A percentile compares a stretch with the other conserved stretches of the same genome.
Evolutionary conservation across 768 basidiomycete species (phyloP).

Genomic region (Lyophyllum atratum): DNA sequence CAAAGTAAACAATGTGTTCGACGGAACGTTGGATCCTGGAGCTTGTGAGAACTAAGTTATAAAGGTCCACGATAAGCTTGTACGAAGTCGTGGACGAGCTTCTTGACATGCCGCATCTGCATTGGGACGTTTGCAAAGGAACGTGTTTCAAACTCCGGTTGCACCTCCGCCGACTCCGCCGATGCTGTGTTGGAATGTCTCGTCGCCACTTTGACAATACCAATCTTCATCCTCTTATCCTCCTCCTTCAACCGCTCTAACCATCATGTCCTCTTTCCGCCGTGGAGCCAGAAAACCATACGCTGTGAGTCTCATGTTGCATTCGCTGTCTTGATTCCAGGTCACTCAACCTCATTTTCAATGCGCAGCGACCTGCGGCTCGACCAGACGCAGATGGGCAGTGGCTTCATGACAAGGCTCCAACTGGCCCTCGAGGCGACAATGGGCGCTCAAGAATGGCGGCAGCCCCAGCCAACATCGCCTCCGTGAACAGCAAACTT

Average conservation of each 20-base stretch:
- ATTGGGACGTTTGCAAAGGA: neutral
- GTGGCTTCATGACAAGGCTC: slow-evolving; percentile 80
- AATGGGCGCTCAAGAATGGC: slow-evolving; percentile 26
- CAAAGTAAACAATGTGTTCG: too few species aligned
- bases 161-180: slow-evolving; percentile 15
- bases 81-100: too few species aligned
- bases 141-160: slow-evolving; percentile 19
- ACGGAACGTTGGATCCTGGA: too few species aligned
- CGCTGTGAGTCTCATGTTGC: slow-evolving; percentile 27
- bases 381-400: slow-evolving; percentile 57
- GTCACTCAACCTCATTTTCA: neutral
- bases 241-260: neutral
- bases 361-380: slow-evolving; percentile 52
- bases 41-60: too few species aligned
- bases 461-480: slow-evolving; percentile 31
- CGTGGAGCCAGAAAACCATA: slow-evolving; percentile 45
- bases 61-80: too few species aligned
- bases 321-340: neutral
- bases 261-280: slow-evolving; percentile 22
- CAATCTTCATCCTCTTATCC: slow-evolving; percentile 2
- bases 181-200: slow-evolving; percentile 12
- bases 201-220: slow-evolving; percentile 1
- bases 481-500: slow-evolving; percentile 52
- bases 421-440: slow-evolving; percentile 38
- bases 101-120: too few species aligned